Evolutionary conservation across 192 early-diverging fungal genomes (phyloP).

Genomic region (Umbelopsis ramanniana): DNA sequence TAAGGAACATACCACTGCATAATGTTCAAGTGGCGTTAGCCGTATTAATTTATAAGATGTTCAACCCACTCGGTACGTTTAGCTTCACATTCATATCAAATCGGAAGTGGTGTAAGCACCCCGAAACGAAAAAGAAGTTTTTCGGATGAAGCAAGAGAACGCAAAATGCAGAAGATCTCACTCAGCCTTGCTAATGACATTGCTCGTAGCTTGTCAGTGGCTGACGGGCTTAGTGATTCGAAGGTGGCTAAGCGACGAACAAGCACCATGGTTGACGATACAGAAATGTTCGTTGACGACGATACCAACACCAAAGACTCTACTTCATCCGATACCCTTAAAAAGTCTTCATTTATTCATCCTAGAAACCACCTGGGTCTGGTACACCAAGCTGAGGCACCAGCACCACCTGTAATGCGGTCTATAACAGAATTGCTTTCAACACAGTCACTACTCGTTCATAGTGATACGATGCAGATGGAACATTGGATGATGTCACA

Average conservation of each 20-base stretch:
- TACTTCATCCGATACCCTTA: slow-evolving; percentile 10
- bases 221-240: slow-evolving; percentile 9
- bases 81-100: slow-evolving; percentile 9
- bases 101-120: background rate
- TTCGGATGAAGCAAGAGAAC: slow-evolving; percentile 33
- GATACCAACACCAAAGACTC: background rate
- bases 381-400: background rate
- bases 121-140: slow-evolving; percentile 42
- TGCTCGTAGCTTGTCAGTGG: slow-evolving; percentile 38
- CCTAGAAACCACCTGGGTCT: background rate
- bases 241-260: background rate
- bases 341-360: background rate
- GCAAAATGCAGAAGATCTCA: slow-evolving; percentile 38
- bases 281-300: slow-evolving; percentile 13
- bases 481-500: slow-evolving; percentile 9
- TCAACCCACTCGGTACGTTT: background rate
- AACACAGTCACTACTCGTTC: background rate
- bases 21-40: background rate
- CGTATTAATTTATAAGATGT: background rate
- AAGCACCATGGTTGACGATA: slow-evolving; percentile 7
- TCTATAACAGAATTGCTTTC: slow-evolving; percentile 8
- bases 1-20: background rate
- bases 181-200: slow-evolving; percentile 39
- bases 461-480: background rate
- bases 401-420: background rate